phyloP scores from a whole-genome alignment of 1,284 basidiomycete species.

The Heterobasidion irregulare region DNA sequence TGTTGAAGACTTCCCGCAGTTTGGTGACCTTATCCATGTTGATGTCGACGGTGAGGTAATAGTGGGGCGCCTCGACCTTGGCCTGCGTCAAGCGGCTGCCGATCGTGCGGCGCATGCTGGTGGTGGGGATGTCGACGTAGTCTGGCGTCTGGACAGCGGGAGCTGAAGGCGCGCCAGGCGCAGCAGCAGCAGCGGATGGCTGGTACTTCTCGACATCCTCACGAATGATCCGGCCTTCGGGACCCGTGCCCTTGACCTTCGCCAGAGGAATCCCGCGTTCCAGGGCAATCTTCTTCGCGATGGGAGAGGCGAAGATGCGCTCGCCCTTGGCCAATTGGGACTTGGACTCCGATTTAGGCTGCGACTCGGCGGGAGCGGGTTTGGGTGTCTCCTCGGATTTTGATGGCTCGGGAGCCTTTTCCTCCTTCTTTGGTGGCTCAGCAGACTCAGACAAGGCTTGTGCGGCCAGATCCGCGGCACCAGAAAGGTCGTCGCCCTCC shows the following conservation, averaged over 20 bases:
- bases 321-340: slow-evolving; percentile 58
- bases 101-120: slow-evolving; percentile 94
- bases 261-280: slow-evolving; percentile 90
- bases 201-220: slow-evolving; percentile 92
- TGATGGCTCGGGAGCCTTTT: slow-evolving; percentile 23
- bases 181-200: slow-evolving; percentile 33
- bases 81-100: slow-evolving; percentile 87
- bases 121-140: slow-evolving; percentile 88
- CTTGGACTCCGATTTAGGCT: slow-evolving; percentile 25
- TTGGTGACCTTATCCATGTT: slow-evolving; percentile 97
- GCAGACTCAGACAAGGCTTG: slow-evolving; percentile 39
- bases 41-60: slow-evolving; percentile 93
- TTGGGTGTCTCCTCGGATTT: slow-evolving; percentile 26
- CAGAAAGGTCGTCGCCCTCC: slow-evolving; percentile 89
- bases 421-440: slow-evolving; percentile 19
- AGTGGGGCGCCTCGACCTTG: slow-evolving; percentile 94
- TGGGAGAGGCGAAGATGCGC: slow-evolving; percentile 89
- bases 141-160: slow-evolving; percentile 46
- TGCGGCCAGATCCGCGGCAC: slow-evolving; percentile 70
- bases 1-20: slow-evolving; percentile 95
- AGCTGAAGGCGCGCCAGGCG: slow-evolving; percentile 29
- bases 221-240: slow-evolving; percentile 89
- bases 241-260: slow-evolving; percentile 92
- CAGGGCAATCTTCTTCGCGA: slow-evolving; percentile 95
- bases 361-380: slow-evolving; percentile 27